Evolutionary conservation across 108 stramenopile species (phyloP), one percentile per base, ranked within the genome.

Genomic region (Pseudonitzschia delicatissima): DNA sequence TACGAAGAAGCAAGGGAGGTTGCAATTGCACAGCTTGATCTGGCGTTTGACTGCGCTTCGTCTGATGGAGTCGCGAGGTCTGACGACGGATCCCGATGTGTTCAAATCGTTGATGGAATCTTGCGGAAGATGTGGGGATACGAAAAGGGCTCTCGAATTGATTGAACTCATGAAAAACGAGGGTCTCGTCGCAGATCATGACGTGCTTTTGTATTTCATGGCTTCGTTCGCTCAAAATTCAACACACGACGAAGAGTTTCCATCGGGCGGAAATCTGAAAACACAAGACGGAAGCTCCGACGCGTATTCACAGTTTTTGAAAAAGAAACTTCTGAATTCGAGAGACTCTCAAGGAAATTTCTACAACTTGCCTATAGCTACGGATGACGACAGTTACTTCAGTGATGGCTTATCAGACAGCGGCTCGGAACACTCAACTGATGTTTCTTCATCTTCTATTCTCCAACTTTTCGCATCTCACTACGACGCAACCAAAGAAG

Each of bases 71-170:
- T 40, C 49, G 36, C 57, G 94, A 32, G 83, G 81, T 36, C 62
- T 92, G 9, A 50, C 74, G 50, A 49, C 79, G 11, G 91, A 95
- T 62, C 68, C 83, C 3, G 83, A 89, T 51, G 78, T 74, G 4
- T 91, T 85, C 82, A 84, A 83, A 64, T 77, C 78, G 15, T 67
- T 95, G 34, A 95, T 95, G 76, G 89, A 89, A 33, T 89, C 94
- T 1, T 92, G 91, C 53, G 89, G 89, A 31, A 67, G 91, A 29
- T 95, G 94, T 66, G 88, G 88, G 0, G 83, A 88, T 61, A 73
- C 88, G 6, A 74, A 78, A 40, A 77, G 89, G 27, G 94, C 90
- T 33, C 64, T 78, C 12, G 71, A 82, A 57, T 72, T 95, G 50
- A 82, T 95, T 52, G 76, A 87, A 66, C 74, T 89, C 72, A 91